phyloP scores from a whole-genome alignment of 371 early-diverging fungal genomes.

The Apophysomyces ossiformis region DNA sequence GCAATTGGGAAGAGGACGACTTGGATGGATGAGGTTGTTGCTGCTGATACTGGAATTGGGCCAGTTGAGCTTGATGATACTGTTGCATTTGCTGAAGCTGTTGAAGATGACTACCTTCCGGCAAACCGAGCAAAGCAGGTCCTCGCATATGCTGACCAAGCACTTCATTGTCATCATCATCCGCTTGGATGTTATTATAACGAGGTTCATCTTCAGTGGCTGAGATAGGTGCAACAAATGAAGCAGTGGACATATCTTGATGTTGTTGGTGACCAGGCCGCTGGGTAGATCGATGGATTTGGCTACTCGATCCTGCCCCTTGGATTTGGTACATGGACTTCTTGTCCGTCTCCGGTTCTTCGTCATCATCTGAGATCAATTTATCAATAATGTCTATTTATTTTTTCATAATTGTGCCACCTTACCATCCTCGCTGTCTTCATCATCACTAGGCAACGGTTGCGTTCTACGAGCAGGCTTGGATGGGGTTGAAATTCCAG shows the following conservation, averaged over 20 bases:
- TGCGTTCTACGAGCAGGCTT: slow-evolving; percentile 23
- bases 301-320: slow-evolving; percentile 14
- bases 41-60: slow-evolving; percentile 34
- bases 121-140: slow-evolving; percentile 13
- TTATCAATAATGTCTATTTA: neutral
- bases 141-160: slow-evolving; percentile 13
- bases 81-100: slow-evolving; percentile 37
- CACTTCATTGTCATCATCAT: slow-evolving; percentile 21
- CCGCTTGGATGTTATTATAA: slow-evolving; percentile 13
- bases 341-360: neutral
- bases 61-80: slow-evolving; percentile 30
- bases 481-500: slow-evolving; percentile 19
- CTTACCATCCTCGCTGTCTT: slow-evolving; percentile 27
- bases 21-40: slow-evolving; percentile 21
- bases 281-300: neutral
- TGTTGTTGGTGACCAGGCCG: neutral
- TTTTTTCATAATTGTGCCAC: neutral
- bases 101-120: slow-evolving; percentile 32
- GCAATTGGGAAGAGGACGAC: slow-evolving; percentile 4
- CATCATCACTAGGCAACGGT: slow-evolving; percentile 45
- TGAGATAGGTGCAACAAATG: neutral
- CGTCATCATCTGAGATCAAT: neutral
- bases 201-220: slow-evolving; percentile 1
- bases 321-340: slow-evolving; percentile 11
- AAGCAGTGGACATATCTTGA: neutral